Conservation (phyloP, 176 grass and related monocot species). For the Dendrocalamus sinicus region DNA sequence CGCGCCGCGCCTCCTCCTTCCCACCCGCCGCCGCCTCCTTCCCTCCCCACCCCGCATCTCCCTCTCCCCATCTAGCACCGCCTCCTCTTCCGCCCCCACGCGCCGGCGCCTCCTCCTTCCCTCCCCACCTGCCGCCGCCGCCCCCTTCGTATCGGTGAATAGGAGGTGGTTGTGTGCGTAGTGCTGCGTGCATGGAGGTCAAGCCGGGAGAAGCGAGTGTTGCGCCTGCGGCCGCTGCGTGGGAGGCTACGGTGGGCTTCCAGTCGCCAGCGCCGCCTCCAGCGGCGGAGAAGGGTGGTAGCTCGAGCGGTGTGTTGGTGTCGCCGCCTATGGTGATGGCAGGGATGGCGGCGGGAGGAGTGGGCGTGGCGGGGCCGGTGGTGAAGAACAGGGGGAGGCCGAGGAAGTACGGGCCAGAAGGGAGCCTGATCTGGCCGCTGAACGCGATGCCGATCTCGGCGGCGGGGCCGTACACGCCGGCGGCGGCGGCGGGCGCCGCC, state of each 20-base stretch:
- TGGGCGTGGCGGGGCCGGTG: neutral
- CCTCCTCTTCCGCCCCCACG: no score
- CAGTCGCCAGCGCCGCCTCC: conserved; percentile 22
- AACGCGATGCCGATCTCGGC: conserved; percentile 91
- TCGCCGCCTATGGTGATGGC: conserved; percentile 1
- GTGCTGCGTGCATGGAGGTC: conserved; percentile 62
- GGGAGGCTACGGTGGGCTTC: conserved; percentile 36
- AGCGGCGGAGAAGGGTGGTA: conserved; percentile 42
- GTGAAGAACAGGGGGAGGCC: conserved; percentile 85
- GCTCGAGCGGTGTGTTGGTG: conserved; percentile 40
- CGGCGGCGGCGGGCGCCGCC: conserved; percentile 75
- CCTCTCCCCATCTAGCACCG: no score
- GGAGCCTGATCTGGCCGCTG: conserved; percentile 81
- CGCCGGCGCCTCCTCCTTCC: no score
- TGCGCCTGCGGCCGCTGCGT: neutral
- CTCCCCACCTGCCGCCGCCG: no score
- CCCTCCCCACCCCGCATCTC: no score
- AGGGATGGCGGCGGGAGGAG: neutral
- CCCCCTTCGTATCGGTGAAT: neutral
- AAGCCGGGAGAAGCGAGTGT: conserved; percentile 48
- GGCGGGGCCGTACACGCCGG: conserved; percentile 76
- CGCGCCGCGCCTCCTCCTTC: no score
- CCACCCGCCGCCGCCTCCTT: no score
- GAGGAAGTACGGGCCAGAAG: conserved; percentile 93
- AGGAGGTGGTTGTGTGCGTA: conserved; percentile 2